phyloP scores from a whole-genome alignment of 495 filamentous ascomycete species.

The Xylaria telfairii region DNA sequence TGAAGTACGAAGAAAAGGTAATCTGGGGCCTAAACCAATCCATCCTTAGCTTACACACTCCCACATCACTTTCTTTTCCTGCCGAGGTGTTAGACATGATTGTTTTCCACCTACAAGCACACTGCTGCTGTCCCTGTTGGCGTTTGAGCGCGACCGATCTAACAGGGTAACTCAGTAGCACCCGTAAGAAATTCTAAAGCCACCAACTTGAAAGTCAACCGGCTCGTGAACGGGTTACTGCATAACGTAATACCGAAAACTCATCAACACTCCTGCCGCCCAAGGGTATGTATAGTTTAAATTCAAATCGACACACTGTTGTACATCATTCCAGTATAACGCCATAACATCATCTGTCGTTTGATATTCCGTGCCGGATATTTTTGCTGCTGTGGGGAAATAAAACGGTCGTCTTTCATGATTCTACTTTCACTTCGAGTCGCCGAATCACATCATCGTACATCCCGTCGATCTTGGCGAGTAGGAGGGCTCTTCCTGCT shows the following conservation, averaged over 20 bases:
- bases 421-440: slow-evolving; percentile 26
- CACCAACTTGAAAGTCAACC: neutral
- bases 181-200: neutral
- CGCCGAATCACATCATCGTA: slow-evolving; percentile 28
- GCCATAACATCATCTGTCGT: slow-evolving; percentile 13
- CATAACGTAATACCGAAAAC: slow-evolving; percentile 4
- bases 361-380: slow-evolving; percentile 10
- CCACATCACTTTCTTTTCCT: neutral
- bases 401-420: neutral
- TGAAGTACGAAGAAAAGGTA: slow-evolving; percentile 14
- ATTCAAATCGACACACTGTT: slow-evolving; percentile 19
- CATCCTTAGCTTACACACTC: slow-evolving; percentile 23
- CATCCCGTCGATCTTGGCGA: slow-evolving; percentile 28
- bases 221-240: neutral
- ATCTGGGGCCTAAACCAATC: slow-evolving; percentile 15
- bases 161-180: neutral
- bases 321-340: slow-evolving; percentile 21
- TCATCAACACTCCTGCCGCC: slow-evolving; percentile 6
- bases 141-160: neutral
- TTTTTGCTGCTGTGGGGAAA: neutral
- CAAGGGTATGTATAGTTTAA: slow-evolving; percentile 10
- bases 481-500: slow-evolving; percentile 25
- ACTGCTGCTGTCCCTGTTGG: slow-evolving; percentile 7
- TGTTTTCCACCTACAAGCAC: neutral
- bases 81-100: neutral